Percentiles rank a stretch among this genome's conserved stretches.
Evolutionary conservation across 495 filamentous ascomycete genomes (phyloP).

Genomic region (Penicillium canescens): DNA sequence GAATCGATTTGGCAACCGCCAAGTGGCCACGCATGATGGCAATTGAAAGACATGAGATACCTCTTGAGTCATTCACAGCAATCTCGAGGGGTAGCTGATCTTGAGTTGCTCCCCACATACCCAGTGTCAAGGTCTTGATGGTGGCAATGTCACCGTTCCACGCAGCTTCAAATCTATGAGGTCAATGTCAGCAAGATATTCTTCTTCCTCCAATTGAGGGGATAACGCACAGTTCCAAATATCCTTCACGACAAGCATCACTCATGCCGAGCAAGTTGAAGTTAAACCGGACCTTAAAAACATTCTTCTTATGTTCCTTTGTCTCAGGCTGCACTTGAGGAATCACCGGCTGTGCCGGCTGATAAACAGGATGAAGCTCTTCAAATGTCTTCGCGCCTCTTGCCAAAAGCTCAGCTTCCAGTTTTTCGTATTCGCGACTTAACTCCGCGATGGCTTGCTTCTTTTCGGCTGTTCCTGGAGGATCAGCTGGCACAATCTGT

Average conservation of each 20-base stretch:
- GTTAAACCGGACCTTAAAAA: conserved; percentile 48
- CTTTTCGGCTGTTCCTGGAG: conserved; percentile 50
- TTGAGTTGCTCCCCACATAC: conserved; percentile 35
- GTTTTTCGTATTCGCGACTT: conserved; percentile 48
- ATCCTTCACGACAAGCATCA: conserved; percentile 50
- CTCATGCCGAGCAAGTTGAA: conserved; percentile 54
- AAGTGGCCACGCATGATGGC: conserved; percentile 63
- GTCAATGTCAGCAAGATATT: conserved; percentile 9
- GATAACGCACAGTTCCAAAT: conserved; percentile 49
- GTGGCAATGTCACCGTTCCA: conserved; percentile 65
- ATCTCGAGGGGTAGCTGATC: conserved; percentile 60
- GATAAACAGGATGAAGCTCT: conserved; percentile 59
- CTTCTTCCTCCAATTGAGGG: background rate
- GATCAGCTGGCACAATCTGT: background rate
- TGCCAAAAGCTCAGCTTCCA: conserved; percentile 52
- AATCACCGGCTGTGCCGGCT: background rate
- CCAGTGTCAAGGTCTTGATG: conserved; percentile 49
- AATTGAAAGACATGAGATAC: conserved; percentile 60
- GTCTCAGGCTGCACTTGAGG: background rate
- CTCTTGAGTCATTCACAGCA: conserved; percentile 48
- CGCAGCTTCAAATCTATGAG: conserved; percentile 62
- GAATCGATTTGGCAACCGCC: conserved; percentile 58
- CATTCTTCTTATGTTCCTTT: conserved; percentile 7
- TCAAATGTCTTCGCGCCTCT: conserved; percentile 64
- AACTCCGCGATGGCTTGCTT: conserved; percentile 46